Percentiles rank a stretch among this genome's conserved stretches.
Evolutionary conservation across 768 basidiomycete genomes (phyloP).

Genomic region (Boletellus ananas): DNA sequence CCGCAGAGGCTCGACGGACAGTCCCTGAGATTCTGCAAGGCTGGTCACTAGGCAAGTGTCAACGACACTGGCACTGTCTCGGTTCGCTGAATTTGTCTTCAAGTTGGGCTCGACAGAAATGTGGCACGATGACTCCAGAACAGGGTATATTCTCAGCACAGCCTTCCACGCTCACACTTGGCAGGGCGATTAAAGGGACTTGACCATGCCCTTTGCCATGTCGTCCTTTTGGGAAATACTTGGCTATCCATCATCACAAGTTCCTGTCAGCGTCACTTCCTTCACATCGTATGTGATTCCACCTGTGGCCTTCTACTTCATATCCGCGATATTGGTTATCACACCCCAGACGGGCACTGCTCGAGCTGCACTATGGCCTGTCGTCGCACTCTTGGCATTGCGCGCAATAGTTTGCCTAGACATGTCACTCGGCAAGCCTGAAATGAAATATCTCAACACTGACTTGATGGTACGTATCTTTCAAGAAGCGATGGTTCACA

Average conservation of each 20-base stretch:
- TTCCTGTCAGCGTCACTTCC: slow-evolving; percentile 30
- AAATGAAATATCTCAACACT: slow-evolving; percentile 2
- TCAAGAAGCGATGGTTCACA: not conserved
- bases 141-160: too few species aligned
- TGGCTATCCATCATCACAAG: not conserved
- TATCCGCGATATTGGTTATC: slow-evolving; percentile 46
- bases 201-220: not conserved
- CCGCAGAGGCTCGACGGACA: too few species aligned
- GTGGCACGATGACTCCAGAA: too few species aligned
- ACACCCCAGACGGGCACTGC: slow-evolving; percentile 40
- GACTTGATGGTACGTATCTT: slow-evolving; percentile 7
- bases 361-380: slow-evolving; percentile 45
- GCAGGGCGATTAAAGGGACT: too few species aligned
- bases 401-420: slow-evolving; percentile 29
- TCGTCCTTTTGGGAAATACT: not conserved
- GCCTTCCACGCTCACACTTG: too few species aligned
- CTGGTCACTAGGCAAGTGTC: too few species aligned
- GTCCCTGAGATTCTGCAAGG: too few species aligned
- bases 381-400: slow-evolving; percentile 41
- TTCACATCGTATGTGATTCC: slow-evolving; percentile 40
- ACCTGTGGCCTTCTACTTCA: slow-evolving; percentile 42
- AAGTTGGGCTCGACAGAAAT: too few species aligned
- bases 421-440: slow-evolving; percentile 3
- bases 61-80: too few species aligned
- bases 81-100: too few species aligned